Conservation (phyloP, 176 grass and related monocot species). For the Oryza glumipatula region DNA sequence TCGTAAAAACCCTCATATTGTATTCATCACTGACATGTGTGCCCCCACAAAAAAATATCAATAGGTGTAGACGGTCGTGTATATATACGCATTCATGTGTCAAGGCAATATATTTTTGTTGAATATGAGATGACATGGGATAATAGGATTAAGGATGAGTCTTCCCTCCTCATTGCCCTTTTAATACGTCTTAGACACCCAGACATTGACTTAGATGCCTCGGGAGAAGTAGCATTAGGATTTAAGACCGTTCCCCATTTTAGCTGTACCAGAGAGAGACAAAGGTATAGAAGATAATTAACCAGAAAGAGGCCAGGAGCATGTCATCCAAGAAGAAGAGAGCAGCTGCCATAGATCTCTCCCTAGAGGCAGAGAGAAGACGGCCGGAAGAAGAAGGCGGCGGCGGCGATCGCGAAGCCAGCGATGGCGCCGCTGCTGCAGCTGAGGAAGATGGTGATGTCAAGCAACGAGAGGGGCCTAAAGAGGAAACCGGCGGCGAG, state of each 20-base stretch:
- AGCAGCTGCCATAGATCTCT: constrained; percentile 68
- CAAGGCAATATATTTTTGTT: not conserved
- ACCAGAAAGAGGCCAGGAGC: constrained; percentile 37
- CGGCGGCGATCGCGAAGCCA: not conserved
- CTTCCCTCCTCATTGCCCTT: constrained; percentile 56
- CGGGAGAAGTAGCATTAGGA: constrained; percentile 58
- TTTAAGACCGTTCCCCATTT: constrained; percentile 55
- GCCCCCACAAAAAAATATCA: constrained; percentile 13
- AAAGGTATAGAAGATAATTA: constrained; percentile 53
- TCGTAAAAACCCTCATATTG: not conserved
- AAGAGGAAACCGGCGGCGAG: constrained; percentile 13
- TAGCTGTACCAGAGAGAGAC: constrained; percentile 46
- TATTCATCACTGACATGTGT: constrained; percentile 35
- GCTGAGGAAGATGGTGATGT: constrained; percentile 32
- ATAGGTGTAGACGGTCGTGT: not conserved
- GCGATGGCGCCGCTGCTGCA: not conserved
- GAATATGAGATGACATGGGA: constrained; percentile 52
- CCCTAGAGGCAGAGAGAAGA: constrained; percentile 45
- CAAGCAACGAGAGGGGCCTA: constrained; percentile 26
- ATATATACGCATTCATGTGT: constrained; percentile 7
- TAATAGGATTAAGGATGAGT: constrained; percentile 43
- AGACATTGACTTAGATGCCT: constrained; percentile 91
- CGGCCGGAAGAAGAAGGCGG: not conserved
- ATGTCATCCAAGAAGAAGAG: constrained; percentile 80
- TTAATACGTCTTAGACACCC: constrained; percentile 64